These are phyloP conservation scores for Rugonectria rugulosa DNA, from an alignment of 2,329 filamentous ascomycete species.

Conservation along the genomic window DNA sequence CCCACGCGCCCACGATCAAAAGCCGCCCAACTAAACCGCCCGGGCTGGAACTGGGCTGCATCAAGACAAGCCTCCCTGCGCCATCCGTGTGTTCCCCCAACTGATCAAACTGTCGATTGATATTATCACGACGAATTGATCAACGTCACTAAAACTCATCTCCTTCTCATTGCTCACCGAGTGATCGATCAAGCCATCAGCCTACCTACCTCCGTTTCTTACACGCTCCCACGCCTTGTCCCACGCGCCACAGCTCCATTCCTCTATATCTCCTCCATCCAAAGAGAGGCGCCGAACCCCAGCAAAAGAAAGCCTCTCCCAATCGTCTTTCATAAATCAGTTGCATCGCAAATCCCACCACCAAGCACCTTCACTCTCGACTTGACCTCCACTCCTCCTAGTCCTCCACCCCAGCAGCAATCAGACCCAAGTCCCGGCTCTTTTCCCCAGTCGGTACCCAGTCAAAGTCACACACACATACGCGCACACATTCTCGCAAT, in stretches of 20 bases:
- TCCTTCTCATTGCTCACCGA: background rate
- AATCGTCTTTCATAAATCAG: slow-evolving; percentile 1
- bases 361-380: slow-evolving; percentile 7
- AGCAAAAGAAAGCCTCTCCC: slow-evolving; percentile 5
- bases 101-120: slow-evolving; percentile 5
- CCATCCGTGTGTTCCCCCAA: slow-evolving; percentile 1
- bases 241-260: too few relatives aligned
- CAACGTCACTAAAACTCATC: background rate
- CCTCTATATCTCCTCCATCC: background rate
- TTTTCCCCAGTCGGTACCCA: slow-evolving; percentile 7
- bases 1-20: slow-evolving; percentile 5
- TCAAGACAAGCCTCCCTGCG: slow-evolving; percentile 3
- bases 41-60: background rate
- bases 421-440: slow-evolving; percentile 11
- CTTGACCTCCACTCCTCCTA: slow-evolving; percentile 8
- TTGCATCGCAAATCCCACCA: slow-evolving; percentile 17
- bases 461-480: slow-evolving; percentile 18
- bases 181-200: background rate
- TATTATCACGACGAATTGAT: background rate
- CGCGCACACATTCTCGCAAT: slow-evolving; percentile 7
- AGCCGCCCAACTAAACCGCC: slow-evolving; percentile 11
- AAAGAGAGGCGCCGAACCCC: slow-evolving; percentile 2
- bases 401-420: background rate
- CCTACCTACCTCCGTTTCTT: background rate
- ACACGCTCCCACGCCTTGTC: slow-evolving; percentile 17